Base-by-base conservation (phyloP, 257 asterid genomes). In the Perilla frutescens region DNA sequence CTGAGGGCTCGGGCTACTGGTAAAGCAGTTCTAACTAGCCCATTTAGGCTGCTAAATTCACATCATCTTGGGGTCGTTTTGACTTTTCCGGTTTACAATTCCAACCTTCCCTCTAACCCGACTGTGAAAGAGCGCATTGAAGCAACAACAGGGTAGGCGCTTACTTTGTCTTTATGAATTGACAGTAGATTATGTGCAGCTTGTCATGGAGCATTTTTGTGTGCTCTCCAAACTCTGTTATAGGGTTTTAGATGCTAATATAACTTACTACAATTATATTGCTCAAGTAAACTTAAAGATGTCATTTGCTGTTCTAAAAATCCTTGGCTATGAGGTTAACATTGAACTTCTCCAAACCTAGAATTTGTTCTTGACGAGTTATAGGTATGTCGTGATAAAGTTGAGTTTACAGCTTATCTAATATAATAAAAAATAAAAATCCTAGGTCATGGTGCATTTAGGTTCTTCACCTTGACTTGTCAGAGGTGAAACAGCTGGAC, bases 51-150 rank as follows among this genome's bases (percentile, higher is more conserved):
- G 84, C 85, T 93, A 1, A 90, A 90, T 70, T 84, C 90, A 56
- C 93, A 88, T 80, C 96, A 89, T 83, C 94, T 91, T 5, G 98
- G 98, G 68, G 98, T 93, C 56, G 98, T 93, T 75, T 79, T 93
- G 85, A 93, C 98, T 3, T 88, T 93, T 74, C 93, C 98, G 40
- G 98, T 93, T 65, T 93, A 91, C 81, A 84, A 88, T 64, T 86
- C 84, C 63, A 83, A 68, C 81, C 92, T 93, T n/a, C 89, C 92
- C 0, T 45, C 77, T 0, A 81, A 88, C 47, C 96, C 98, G 0
- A 87, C 97, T 1, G 84, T 83, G 66, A 65, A 79, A 32, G 96
- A 93, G 55, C 87, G 98, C 0, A 79, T 91, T 71, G 88, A 82
- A 50, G 88, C 92, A 65, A 86, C 96, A 39, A 91, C 93, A 56